Base-by-base conservation (phyloP, 2,329 filamentous ascomycete species). In the Penicillium vulpinum region DNA sequence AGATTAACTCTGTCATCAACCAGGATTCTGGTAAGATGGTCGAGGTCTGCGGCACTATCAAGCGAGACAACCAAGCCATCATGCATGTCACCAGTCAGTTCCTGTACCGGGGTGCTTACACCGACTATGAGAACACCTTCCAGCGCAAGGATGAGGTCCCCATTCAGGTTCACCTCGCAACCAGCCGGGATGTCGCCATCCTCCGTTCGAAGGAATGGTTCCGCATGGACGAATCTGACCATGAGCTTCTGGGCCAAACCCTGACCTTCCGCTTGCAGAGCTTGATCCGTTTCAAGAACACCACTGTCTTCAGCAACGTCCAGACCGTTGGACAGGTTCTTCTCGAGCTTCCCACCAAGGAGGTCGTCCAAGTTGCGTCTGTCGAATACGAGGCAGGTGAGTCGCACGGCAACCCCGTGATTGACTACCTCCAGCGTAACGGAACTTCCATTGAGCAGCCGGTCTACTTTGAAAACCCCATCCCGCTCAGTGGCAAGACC, bases 61-160 rank as follows among this genome's bases (percentile, higher is more conserved):
- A 85, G 52, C 89, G 94, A 41, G 86, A 92, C 52, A 89, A 89
- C 26, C 77, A 90, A 74, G 83, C 92, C 6, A 91, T 99, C 61
- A 99, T 99, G 94, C 92, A 99, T 73, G 94, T 99, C 28, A 97
- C 92, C 13, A 97, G 92, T 61, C 94, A 99, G 76, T 99, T 99
- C 84, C 77, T 99, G 69, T 99, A 99, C 82, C 89, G 95, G 48
- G 94, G 94, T 55, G 83, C 83, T 29, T 99, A 99, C 79, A 89
- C 85, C 54, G 95, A 99, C 75, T 99, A 86, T 67, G 90, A 97
- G 79, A 99, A 96, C 79, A 99, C 95, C 7, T 99, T 99, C 87
- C 92, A 97, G 79, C 90, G 94, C 73, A 97, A 97, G 84, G 85
- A 88, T 7, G 94, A 99, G 80, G 96, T 90, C 1, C 92, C 93